Conservation (phyloP, 2,329 filamentous ascomycete genomes). For the Ascochyta clinopodiicola region DNA sequence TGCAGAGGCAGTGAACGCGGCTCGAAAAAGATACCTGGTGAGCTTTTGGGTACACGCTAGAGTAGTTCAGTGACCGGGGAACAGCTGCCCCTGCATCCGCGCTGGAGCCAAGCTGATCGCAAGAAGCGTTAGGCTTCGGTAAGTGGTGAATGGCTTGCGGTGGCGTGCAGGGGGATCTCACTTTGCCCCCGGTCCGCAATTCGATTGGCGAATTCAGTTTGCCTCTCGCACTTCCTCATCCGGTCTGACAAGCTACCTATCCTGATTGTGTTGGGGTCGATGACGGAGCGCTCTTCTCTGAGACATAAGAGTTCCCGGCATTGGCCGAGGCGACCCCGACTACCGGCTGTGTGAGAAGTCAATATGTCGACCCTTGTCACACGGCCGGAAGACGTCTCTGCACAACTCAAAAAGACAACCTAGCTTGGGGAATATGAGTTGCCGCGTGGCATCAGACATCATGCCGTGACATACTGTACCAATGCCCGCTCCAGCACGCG, state of each 20-base stretch:
- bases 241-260: constrained; percentile 17
- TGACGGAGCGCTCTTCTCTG: constrained; percentile 5
- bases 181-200: constrained; percentile 33
- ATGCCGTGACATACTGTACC: not conserved
- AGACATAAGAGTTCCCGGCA: constrained; percentile 20
- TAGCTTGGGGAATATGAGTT: not conserved
- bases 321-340: constrained; percentile 8
- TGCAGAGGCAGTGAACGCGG: constrained; percentile 27
- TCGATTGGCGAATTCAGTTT: constrained; percentile 43
- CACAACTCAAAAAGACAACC: not conserved
- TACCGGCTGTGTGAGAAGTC: constrained; percentile 3
- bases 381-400: not conserved
- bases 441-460: not conserved
- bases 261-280: constrained; percentile 20
- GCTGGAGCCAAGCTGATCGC: constrained; percentile 27
- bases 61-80: constrained; percentile 36
- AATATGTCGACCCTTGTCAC: constrained; percentile 4
- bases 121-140: constrained; percentile 29
- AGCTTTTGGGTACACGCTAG: constrained; percentile 29
- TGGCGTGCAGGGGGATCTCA: constrained; percentile 32
- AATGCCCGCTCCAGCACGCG: not conserved
- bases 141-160: constrained; percentile 36
- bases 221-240: constrained; percentile 26
- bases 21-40: constrained; percentile 24
- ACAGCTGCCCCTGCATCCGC: constrained; percentile 39